Evolutionary conservation across 83 land plant species (phyloP).

Genomic region (Picea abies): DNA sequence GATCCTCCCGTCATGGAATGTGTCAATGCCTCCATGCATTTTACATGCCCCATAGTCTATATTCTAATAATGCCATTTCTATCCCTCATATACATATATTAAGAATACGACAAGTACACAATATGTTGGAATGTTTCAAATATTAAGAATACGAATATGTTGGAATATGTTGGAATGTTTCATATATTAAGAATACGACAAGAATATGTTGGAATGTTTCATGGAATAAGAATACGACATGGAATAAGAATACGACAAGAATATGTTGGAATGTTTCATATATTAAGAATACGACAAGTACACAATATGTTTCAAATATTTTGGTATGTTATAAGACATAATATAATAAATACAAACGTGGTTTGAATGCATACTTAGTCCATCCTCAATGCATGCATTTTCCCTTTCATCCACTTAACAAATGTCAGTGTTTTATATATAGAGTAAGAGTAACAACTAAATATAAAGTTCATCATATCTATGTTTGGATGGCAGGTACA

Average conservation of each 20-base stretch:
- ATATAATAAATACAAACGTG: background rate
- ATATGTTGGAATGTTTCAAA: too few species aligned
- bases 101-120: background rate
- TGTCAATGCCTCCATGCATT: background rate
- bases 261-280: too few species aligned
- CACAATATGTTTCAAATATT: background rate
- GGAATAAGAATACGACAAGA: too few species aligned
- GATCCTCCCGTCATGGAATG: background rate
- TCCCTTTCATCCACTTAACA: conserved; percentile 15
- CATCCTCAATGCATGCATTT: conserved; percentile 19
- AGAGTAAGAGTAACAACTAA: background rate
- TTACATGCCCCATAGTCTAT: background rate
- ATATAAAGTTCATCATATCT: background rate
- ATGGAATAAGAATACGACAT: too few species aligned
- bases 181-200: too few species aligned
- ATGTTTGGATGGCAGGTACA: conserved; percentile 55
- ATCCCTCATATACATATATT: background rate
- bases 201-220: too few species aligned
- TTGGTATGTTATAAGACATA: background rate
- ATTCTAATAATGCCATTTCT: background rate
- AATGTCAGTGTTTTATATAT: background rate
- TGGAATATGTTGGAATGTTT: too few species aligned
- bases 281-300: too few species aligned
- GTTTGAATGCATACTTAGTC: background rate
- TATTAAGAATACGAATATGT: too few species aligned